Evolutionary conservation across 2,329 filamentous ascomycete species (phyloP).

Genomic region (Cladophialophora chaetospira): DNA sequence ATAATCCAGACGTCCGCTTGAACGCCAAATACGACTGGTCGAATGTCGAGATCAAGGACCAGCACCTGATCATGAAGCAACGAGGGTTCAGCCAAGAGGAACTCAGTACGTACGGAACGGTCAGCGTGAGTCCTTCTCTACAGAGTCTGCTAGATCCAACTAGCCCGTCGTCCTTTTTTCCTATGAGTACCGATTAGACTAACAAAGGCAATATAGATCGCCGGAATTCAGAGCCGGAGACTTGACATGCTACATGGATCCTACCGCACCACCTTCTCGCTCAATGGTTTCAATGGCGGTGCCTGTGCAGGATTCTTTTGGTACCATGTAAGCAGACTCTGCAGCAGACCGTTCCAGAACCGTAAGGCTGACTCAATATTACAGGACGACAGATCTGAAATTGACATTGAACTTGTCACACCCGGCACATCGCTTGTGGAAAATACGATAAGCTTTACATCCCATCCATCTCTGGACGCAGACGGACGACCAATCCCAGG

Average conservation of each 20-base stretch:
- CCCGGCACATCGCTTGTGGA: conserved; percentile 32
- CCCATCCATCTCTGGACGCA: conserved; percentile 34
- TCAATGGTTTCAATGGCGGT: conserved; percentile 34
- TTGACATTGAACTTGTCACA: conserved; percentile 37
- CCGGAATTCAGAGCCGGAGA: conserved; percentile 33
- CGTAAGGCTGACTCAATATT: not conserved
- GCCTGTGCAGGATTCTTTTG: conserved; percentile 37
- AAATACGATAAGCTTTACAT: conserved; percentile 36
- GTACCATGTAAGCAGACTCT: conserved; percentile 35
- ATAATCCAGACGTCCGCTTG: conserved; percentile 32
- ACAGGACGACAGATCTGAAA: conserved; percentile 36
- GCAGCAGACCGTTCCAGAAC: not conserved
- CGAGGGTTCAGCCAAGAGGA: conserved; percentile 31
- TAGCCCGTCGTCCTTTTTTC: too few relatives aligned
- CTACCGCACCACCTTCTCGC: conserved; percentile 34
- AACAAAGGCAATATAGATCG: too few relatives aligned
- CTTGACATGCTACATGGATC: conserved; percentile 35
- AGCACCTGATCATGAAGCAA: conserved; percentile 34
- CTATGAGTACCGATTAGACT: too few relatives aligned
- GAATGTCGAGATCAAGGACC: conserved; percentile 35
- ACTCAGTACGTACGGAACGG: conserved; percentile 25
- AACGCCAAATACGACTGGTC: conserved; percentile 32
- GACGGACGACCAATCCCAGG: conserved; percentile 29
- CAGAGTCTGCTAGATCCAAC: too few relatives aligned
- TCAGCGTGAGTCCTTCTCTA: too few relatives aligned